Conservation (phyloP, 202 grass and related monocot species). For the Zoysia matrella region DNA sequence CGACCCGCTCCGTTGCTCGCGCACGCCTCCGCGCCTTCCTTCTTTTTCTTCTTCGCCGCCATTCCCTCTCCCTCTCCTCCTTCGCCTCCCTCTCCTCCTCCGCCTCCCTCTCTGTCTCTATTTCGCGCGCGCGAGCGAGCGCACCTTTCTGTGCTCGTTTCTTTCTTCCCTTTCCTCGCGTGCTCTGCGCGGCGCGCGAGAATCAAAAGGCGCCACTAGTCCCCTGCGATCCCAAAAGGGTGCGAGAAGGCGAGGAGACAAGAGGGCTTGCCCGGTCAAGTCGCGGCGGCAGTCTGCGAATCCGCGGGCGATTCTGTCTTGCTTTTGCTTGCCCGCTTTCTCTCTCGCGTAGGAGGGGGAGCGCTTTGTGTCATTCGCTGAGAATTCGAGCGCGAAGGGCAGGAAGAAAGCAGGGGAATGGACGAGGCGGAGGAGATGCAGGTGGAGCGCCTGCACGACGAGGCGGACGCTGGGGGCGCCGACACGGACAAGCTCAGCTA, state of each 20-base stretch:
- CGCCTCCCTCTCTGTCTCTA: background rate
- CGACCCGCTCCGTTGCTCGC: background rate
- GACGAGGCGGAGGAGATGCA: constrained; percentile 84
- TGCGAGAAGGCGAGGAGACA: constrained; percentile 6
- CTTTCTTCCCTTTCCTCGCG: constrained; percentile 55
- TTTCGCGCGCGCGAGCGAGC: background rate
- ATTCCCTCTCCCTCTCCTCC: too few relatives aligned
- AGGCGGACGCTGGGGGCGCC: constrained; percentile 45
- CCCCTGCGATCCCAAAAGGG: constrained; percentile 31
- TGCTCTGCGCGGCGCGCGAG: constrained; percentile 53
- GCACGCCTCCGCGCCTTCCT: too few relatives aligned
- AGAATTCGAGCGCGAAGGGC: constrained; percentile 12
- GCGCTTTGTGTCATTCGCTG: background rate
- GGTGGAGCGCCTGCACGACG: constrained; percentile 74
- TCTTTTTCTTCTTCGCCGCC: too few relatives aligned
- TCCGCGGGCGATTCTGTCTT: constrained; percentile 38
- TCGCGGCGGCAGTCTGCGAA: constrained; percentile 47
- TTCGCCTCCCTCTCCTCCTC: too few relatives aligned
- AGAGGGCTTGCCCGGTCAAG: background rate
- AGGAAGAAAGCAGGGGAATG: constrained; percentile 25
- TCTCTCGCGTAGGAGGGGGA: constrained; percentile 4
- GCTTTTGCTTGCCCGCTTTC: background rate
- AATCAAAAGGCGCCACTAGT: constrained; percentile 52
- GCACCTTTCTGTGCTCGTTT: constrained; percentile 31
- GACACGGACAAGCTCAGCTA: constrained; percentile 95